Evolutionary conservation across 2,329 filamentous ascomycete species (phyloP).

Genomic region (Hymenoscyphus infarciens): DNA sequence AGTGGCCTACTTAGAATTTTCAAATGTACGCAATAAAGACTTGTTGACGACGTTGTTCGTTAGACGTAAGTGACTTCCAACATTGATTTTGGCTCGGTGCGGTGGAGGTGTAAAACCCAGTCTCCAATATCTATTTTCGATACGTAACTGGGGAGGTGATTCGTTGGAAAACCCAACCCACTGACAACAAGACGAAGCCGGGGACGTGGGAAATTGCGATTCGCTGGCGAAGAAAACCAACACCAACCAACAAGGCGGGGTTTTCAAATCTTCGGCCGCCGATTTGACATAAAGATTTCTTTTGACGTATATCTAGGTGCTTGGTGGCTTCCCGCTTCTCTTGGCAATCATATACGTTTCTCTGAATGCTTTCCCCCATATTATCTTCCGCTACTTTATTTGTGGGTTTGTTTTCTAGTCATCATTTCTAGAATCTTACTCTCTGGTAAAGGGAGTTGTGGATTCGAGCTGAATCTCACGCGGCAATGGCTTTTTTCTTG

Average conservation of each 20-base stretch:
- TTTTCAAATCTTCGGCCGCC: neutral
- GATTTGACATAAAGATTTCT: neutral
- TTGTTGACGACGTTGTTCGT: neutral
- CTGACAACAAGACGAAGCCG: neutral
- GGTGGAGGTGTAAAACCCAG: too few relatives aligned
- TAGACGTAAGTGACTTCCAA: neutral
- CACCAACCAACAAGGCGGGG: neutral
- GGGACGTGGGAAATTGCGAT: neutral
- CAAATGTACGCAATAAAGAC: slow-evolving; percentile 18
- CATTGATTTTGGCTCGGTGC: neutral
- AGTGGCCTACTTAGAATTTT: slow-evolving; percentile 40
- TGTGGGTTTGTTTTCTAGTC: neutral
- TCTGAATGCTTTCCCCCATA: too few relatives aligned
- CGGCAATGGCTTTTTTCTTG: neutral
- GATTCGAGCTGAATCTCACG: neutral
- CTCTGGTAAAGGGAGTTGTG: neutral
- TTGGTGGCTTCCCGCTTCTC: neutral
- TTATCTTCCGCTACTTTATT: neutral
- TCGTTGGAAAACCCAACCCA: neutral
- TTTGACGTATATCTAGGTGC: neutral
- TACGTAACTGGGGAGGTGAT: neutral
- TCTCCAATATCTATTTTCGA: neutral
- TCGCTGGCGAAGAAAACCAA: neutral
- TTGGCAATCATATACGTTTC: neutral
- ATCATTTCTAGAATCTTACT: neutral